These are phyloP conservation scores for Geoglossum cookeanum DNA, from an alignment of 2,329 filamentous ascomycete genomes.

Conservation along the genomic window DNA sequence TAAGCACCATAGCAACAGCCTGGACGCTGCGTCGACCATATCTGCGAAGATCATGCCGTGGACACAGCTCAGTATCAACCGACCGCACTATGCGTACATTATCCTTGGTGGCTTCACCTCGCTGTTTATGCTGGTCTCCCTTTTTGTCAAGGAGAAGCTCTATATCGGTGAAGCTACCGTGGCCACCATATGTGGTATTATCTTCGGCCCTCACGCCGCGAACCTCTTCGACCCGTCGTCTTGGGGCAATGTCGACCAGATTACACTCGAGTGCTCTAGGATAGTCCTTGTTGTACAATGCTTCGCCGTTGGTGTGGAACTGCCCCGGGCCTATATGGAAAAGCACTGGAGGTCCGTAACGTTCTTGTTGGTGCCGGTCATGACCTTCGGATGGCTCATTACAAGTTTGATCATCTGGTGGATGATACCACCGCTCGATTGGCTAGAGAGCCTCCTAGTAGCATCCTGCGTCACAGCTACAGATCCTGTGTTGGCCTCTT, in stretches of 20 bases:
- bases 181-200: conserved; percentile 69
- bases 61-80: conserved; percentile 70
- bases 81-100: conserved; percentile 94
- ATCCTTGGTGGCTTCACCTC: conserved; percentile 95
- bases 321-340: conserved; percentile 94
- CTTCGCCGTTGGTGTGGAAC: conserved; percentile 77
- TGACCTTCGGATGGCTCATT: conserved; percentile 89
- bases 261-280: conserved; percentile 76
- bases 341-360: conserved; percentile 87
- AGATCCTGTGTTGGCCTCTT: conserved; percentile 89
- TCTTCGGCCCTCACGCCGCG: conserved; percentile 72
- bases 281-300: conserved; percentile 84
- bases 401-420: conserved; percentile 92
- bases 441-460: conserved; percentile 74
- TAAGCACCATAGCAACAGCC: not conserved
- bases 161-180: conserved; percentile 98
- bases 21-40: not conserved
- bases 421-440: conserved; percentile 58
- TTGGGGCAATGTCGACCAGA: conserved; percentile 72
- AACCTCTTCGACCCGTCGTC: conserved; percentile 55
- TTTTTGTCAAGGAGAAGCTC: conserved; percentile 92
- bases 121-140: conserved; percentile 95
- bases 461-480: conserved; percentile 94
- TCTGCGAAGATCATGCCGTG: conserved; percentile 41
- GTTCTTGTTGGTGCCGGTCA: conserved; percentile 78